A percentile compares a stretch with the other conserved stretches of the same genome.
phyloP scores from a whole-genome alignment of 2,329 filamentous ascomycete species.

The Grosmannia huntii region DNA sequence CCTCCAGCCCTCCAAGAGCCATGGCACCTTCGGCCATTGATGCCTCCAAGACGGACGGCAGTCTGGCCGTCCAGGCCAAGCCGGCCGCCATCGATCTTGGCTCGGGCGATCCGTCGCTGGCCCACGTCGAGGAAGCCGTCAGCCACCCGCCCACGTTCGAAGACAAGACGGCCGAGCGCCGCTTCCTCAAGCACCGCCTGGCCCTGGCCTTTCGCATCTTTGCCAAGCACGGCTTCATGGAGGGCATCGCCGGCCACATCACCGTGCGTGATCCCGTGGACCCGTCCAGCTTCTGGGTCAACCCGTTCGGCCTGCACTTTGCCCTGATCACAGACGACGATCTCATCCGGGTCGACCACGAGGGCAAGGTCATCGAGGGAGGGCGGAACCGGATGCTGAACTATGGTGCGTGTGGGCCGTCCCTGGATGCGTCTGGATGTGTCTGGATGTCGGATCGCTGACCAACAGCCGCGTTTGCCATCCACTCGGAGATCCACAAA shows the following conservation, averaged over 20 bases:
- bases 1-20: background rate
- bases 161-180: constrained; percentile 25
- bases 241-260: constrained; percentile 52
- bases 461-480: constrained; percentile 14
- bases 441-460: background rate
- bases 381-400: constrained; percentile 25
- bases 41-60: background rate
- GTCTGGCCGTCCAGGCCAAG: background rate
- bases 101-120: constrained; percentile 11
- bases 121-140: constrained; percentile 7
- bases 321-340: constrained; percentile 49
- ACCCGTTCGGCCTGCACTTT: constrained; percentile 49
- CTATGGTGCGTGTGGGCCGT: constrained; percentile 10
- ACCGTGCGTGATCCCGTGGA: constrained; percentile 47
- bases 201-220: constrained; percentile 43
- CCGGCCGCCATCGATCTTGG: background rate
- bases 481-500: constrained; percentile 33
- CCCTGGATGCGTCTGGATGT: background rate
- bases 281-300: constrained; percentile 50
- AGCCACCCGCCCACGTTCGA: constrained; percentile 9
- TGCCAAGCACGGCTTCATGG: constrained; percentile 40
- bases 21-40: constrained; percentile 8
- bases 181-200: constrained; percentile 39
- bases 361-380: constrained; percentile 47
- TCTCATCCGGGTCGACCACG: constrained; percentile 47